Evolutionary conservation across 768 basidiomycete species (phyloP), one percentile per base, ranked within the genome.

Genomic region (Pholiota molesta): DNA sequence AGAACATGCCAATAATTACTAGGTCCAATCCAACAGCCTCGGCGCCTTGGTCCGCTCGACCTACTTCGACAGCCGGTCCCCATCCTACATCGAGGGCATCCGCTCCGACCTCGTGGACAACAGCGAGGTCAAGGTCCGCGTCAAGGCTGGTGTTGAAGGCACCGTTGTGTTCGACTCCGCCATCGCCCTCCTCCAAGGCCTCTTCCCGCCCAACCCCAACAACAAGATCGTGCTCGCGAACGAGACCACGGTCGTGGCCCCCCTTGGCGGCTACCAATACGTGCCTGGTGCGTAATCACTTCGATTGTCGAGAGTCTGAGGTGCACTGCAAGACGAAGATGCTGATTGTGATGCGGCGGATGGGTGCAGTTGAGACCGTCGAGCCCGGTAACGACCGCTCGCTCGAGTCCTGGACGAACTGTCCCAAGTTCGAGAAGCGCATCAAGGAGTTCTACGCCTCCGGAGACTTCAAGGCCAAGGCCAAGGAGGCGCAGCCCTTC

Each of bases 101-200:
- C 79, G 81, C 62, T 72, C 79, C 29, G 87, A 91, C 69, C 80
- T 93, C 67, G 89, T 89, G 35, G 83, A 91, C 78, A 89, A 88
- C 71, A 82, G 79, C 67, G 84, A 91, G 72, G 80, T 94, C 68
- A 87, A 88, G 66, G 83, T 90, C 57, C 87, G 86, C 64, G 91
- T 90, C 73, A 94, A 95, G 77, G 88, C 87, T 57, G 92, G 92
- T 51, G 88, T 87, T 55, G 93, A 95, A 72, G 92, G 93, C 52
- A 80, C 86, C n/a, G 88, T 91, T 55, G 92, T 94, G 66, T 91
- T 92, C 74, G 92, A 95, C 80, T 90, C 90, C 6, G 88, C 92
- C 33, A 89, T 90, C 57, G 92, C 94, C 31, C 79, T 94, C 57
- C 83, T 94, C 44, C 94, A 95, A 75, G 92, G 93, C 45, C 80